These are phyloP conservation scores for Plasmodium vivax DNA, from an alignment of 169 alveolate species.

Conservation along the genomic window DNA sequence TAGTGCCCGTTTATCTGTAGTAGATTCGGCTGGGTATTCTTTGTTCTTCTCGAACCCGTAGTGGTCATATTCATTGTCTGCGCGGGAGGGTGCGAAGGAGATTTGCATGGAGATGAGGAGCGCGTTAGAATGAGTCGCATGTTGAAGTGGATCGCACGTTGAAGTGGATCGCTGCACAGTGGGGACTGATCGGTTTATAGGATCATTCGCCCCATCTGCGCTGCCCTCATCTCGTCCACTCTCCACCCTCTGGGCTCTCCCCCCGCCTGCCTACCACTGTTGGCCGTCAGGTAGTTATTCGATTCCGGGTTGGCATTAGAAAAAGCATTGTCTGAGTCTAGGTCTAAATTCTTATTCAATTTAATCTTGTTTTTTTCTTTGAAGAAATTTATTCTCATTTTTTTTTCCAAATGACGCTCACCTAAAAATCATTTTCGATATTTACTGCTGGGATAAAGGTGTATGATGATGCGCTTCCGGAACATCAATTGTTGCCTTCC, in stretches of 20 bases:
- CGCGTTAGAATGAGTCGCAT: not conserved
- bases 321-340: slow-evolving; percentile 56
- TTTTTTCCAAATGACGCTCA: slow-evolving; percentile 34
- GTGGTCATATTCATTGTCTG: slow-evolving; percentile 70
- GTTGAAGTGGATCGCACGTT: not conserved
- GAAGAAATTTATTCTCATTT: slow-evolving; percentile 74
- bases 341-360: slow-evolving; percentile 28
- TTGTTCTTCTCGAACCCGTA: slow-evolving; percentile 67
- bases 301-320: slow-evolving; percentile 59
- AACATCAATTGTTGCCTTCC: slow-evolving; percentile 4
- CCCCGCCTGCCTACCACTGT: slow-evolving; percentile 22
- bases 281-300: slow-evolving; percentile 43
- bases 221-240: not conserved
- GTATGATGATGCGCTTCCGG: not conserved
- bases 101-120: not conserved
- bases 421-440: slow-evolving; percentile 63
- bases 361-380: slow-evolving; percentile 68
- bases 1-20: slow-evolving; percentile 30
- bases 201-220: not conserved
- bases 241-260: not conserved
- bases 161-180: not conserved
- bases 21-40: slow-evolving; percentile 9
- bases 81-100: not conserved
- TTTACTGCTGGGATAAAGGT: not conserved
- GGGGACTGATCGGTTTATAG: not conserved